Base-by-base conservation (phyloP, 139 green algal genomes). In the Closterium sp. region DNA sequence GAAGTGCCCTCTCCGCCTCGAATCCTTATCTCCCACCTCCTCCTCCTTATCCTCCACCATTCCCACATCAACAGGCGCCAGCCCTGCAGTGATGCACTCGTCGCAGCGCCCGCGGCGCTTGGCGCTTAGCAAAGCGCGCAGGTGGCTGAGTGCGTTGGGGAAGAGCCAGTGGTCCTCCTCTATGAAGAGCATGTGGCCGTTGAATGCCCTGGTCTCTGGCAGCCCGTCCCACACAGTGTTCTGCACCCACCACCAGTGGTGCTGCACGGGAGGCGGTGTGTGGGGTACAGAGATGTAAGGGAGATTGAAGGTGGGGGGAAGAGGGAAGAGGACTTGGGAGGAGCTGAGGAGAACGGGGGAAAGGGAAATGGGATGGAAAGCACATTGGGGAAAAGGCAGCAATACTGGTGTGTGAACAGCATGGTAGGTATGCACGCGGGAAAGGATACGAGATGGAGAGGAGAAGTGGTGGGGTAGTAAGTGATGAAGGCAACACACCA, bases 241-340 rank as follows among this genome's bases (percentile, higher is more conserved):
- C 92, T 94, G 94, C 45, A 94, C 28, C 92, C 92, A 94, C 89
- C 89, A 94, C 92, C 92, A 94, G 87, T 94, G 92, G 86, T 94
- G 92, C 92, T 94, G 70, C 27, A 30, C 13, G 38, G 38, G 38
- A 50, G 38, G 38, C 2, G 38, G 38, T 11, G 11, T 50, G 38
- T 50, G 38, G 38, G 38, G 13, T 7, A 9, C n/a, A n/a, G 13
- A 50, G 38, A 9, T 9, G 13, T 7, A 9, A 50, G 7, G 38
- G 38, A 9, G n/a, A n/a, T n/a, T n/a, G n/a, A 13, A 50, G 11
- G 62, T 27, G 62, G 62, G 17, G 62, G 10, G 62, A 4, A 79
- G 19, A 13, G 21, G 62, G n/a, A n/a, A n/a, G n/a, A n/a, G n/a
- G n/a, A n/a, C n/a, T n/a, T n/a, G n/a, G n/a, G n/a, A n/a, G n/a